Evolutionary conservation across 495 filamentous ascomycete genomes (phyloP).

Genomic region (Trichoderma orchidacearum): DNA sequence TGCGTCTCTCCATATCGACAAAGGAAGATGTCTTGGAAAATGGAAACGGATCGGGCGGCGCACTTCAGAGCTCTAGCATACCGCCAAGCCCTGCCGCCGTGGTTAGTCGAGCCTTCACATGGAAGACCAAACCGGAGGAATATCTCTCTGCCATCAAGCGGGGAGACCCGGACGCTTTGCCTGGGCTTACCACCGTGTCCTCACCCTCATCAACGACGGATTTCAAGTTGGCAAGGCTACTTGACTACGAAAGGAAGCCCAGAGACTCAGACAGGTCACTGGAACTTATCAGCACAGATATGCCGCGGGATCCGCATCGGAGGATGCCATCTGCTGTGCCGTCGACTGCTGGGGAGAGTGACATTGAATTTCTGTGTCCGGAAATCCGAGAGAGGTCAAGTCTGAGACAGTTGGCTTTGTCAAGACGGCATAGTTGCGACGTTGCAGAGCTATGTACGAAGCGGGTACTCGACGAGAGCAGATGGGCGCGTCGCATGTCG

Average conservation of each 20-base stretch:
- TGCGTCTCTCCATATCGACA: constrained; percentile 21
- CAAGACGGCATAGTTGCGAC: constrained; percentile 35
- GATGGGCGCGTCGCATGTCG: constrained; percentile 70
- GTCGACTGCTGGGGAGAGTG: constrained; percentile 29
- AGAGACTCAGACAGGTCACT: background rate
- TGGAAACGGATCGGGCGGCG: background rate
- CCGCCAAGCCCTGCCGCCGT: constrained; percentile 6
- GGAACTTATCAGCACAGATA: constrained; percentile 1
- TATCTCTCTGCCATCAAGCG: constrained; percentile 29
- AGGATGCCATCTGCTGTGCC: constrained; percentile 22
- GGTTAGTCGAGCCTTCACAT: constrained; percentile 30
- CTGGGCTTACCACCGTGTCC: background rate
- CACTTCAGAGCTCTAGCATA: background rate
- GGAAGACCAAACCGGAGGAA: constrained; percentile 42
- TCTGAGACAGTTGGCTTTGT: constrained; percentile 12
- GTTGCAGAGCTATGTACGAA: constrained; percentile 15
- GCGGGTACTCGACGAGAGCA: constrained; percentile 34
- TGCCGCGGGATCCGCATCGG: constrained; percentile 10
- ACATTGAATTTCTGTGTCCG: constrained; percentile 24
- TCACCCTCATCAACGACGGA: background rate
- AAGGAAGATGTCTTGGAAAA: constrained; percentile 25
- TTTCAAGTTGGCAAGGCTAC: background rate
- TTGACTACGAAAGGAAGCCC: background rate
- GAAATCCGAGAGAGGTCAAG: constrained; percentile 16
- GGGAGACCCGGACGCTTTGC: constrained; percentile 8